Conservation (phyloP, 129 eudicot genomes). For the Lactuca sativa region DNA sequence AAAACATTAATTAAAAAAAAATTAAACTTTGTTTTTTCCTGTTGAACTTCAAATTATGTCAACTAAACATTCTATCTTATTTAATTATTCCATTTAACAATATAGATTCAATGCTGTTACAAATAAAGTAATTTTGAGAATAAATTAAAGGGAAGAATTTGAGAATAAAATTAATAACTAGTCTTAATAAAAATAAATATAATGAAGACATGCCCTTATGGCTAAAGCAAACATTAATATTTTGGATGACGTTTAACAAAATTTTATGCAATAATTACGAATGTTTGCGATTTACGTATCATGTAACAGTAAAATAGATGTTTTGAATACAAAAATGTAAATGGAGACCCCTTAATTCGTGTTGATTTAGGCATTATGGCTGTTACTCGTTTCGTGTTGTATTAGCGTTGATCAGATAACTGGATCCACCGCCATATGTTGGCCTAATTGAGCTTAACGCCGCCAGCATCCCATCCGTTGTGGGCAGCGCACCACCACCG, state of each 20-base stretch:
- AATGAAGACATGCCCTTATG: too few relatives aligned
- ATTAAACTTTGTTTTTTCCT: too few relatives aligned
- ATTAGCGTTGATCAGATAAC: background rate
- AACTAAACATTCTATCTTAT: too few relatives aligned
- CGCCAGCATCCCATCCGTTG: background rate
- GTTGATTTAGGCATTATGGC: background rate
- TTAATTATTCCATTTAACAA: too few relatives aligned
- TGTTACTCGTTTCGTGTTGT: constrained; percentile 16
- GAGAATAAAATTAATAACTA: too few relatives aligned
- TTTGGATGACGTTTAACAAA: background rate
- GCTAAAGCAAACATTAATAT: too few relatives aligned
- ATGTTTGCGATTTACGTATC: background rate
- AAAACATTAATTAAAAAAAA: too few relatives aligned
- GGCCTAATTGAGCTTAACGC: constrained; percentile 4
- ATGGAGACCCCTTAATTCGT: background rate
- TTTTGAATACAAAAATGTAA: background rate
- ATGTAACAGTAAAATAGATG: background rate
- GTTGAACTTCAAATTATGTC: too few relatives aligned
- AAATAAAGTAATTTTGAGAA: background rate
- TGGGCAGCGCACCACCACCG: constrained; percentile 11
- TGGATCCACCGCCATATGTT: background rate
- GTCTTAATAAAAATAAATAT: background rate
- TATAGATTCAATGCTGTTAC: too few relatives aligned
- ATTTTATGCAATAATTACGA: background rate
- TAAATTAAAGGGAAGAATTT: background rate